Evolutionary conservation across 257 asterid genomes (phyloP).

Genomic region (Solanum piurae): DNA sequence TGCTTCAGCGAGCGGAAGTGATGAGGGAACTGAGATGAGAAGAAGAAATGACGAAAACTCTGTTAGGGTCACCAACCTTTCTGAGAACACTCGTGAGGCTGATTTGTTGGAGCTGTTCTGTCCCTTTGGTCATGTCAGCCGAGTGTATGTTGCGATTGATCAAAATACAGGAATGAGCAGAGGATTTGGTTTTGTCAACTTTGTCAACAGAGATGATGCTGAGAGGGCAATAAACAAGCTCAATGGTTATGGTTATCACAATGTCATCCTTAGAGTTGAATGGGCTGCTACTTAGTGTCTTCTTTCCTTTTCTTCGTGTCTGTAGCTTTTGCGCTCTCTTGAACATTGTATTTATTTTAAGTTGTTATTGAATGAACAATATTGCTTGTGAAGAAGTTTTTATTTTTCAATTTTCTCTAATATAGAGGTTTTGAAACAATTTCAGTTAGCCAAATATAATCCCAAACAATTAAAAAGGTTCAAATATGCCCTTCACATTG

Average conservation of each 20-base stretch:
- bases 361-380: not conserved
- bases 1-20: conserved; percentile 27
- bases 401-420: not conserved
- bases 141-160: conserved; percentile 76
- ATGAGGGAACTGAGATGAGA: conserved; percentile 56
- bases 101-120: conserved; percentile 80
- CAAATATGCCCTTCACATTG: no score
- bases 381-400: not conserved
- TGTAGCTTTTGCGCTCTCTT: not conserved
- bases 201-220: conserved; percentile 73
- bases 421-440: no score
- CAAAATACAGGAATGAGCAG: conserved; percentile 72
- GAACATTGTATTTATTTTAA: not conserved
- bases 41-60: conserved; percentile 87
- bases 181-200: conserved; percentile 88
- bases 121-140: conserved; percentile 67
- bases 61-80: conserved; percentile 82
- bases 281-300: conserved; percentile 72
- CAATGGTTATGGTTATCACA: conserved; percentile 81
- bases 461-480: no score
- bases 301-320: not conserved
- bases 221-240: conserved; percentile 90
- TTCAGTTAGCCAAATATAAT: no score
- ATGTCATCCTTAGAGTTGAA: conserved; percentile 85
- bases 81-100: conserved; percentile 88